These are phyloP conservation scores for Cenchrus fungigraminus DNA, from an alignment of 176 grass and related monocot species.

Conservation along the genomic window DNA sequence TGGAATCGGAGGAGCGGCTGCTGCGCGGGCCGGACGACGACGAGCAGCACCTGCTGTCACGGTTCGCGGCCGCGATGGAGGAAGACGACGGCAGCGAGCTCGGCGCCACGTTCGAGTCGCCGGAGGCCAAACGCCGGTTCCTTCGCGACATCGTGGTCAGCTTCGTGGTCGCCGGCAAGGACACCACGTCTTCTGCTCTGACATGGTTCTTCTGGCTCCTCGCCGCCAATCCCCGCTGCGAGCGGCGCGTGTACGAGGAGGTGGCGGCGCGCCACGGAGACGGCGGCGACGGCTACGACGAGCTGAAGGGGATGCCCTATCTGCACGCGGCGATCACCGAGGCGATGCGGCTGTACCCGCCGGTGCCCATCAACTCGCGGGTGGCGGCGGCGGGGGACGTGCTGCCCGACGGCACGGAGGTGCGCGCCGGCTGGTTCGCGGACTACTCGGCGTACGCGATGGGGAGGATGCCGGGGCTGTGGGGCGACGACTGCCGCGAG, in stretches of 20 bases:
- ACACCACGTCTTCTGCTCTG: constrained; percentile 57
- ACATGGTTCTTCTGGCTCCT: constrained; percentile 87
- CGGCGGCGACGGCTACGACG: constrained; percentile 27
- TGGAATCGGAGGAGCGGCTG: background rate
- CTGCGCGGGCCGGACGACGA: background rate
- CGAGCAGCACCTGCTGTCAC: constrained; percentile 61
- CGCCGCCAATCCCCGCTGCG: constrained; percentile 49
- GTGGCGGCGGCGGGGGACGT: constrained; percentile 52
- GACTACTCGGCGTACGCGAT: constrained; percentile 69
- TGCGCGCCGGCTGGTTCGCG: constrained; percentile 64
- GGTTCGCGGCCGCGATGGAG: constrained; percentile 57
- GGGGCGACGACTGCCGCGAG: constrained; percentile 48
- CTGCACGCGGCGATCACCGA: constrained; percentile 71
- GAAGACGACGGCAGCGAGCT: constrained; percentile 46
- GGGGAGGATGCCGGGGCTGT: constrained; percentile 60
- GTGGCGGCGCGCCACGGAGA: constrained; percentile 25
- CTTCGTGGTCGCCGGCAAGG: constrained; percentile 76
- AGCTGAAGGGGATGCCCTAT: constrained; percentile 60
- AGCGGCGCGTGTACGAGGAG: constrained; percentile 52
- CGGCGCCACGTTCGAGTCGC: constrained; percentile 40
- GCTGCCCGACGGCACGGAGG: constrained; percentile 71
- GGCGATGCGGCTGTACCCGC: constrained; percentile 77
- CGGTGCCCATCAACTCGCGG: constrained; percentile 62
- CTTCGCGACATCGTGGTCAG: constrained; percentile 70
- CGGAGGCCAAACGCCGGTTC: constrained; percentile 53